Base-by-base conservation (phyloP, 306 rosid species). In the Potentilla sterilis region DNA sequence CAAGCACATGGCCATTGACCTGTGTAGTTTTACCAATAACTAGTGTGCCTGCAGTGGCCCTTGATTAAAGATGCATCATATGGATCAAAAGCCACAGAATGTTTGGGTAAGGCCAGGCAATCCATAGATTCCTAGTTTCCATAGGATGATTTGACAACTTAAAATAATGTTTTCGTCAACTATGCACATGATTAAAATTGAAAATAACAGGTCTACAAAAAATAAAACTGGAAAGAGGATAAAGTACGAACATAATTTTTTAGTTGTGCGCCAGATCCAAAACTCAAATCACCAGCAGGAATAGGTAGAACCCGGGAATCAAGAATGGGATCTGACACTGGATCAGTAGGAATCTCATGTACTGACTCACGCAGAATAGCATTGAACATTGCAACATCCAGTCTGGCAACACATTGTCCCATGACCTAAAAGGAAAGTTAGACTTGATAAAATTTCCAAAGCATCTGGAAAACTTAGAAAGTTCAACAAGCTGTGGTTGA, bases 181-280 rank as follows among this genome's bases (percentile, higher is more conserved):
- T 5, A 73, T 42, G 69, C 12, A 14, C 61, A n/a, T 34, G 4
- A n/a, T 38, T 15, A 12, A 22, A 7, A 5, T 35, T 58, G 11
- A 22, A 58, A 41, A 72, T 4, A 41, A 57, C 67, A 37, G 24
- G 40, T 55, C 2, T 54, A 40, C 37, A 73, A 22, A 15, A 7
- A 63, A 14, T 2, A 58, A 44, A 11, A 10, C 37, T 13, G 51
- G 19, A 54, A 54, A 35, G 65, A 57, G 8, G 7, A 38, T 28
- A 28, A 62, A 13, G 22, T 58, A 78, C 92, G 4, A 85, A 95
- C 98, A 16, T 92, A 95, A 82, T 95, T 95, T 83, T 95, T 95
- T 18, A 95, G 96, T 70, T 92, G 99, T 70, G 99, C 99, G 76
- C 99, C 99, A 42, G 99, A 95, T 24, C 99, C 97, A 70, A 95